Base-by-base conservation (phyloP, 2,329 filamentous ascomycete genomes). In the Neopestalotiopsis rosae region DNA sequence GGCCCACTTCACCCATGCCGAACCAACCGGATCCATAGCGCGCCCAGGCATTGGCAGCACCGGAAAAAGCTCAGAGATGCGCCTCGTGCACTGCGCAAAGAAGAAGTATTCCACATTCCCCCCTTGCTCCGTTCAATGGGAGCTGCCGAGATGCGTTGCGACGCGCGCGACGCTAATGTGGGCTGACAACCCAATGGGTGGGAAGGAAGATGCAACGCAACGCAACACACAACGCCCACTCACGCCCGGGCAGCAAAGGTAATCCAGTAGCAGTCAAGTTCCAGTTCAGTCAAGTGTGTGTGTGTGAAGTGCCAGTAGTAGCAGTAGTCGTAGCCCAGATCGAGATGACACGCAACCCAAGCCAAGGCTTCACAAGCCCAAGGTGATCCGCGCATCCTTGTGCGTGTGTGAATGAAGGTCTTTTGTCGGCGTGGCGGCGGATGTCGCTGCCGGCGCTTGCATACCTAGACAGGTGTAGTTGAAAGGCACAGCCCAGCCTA, bases 331-430 rank as follows among this genome's bases (percentile, higher is more conserved):
- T 30, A 42, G 52, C 24, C 59, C 30, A 45, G 65, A 61, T 67
- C 65, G 45, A 45, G 65, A 67, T 67, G 65, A 67, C 57, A 67
- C 57, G 65, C 65, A 67, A 34, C 34, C 38, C 4, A 14, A 45
- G n/a, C 45, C 65, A 67, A 32, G n/a, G 30, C n/a, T 34, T 42
- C 24, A 14, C 28, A 34, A 59, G 24, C 13, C 24, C 57, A 59
- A 52, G 45, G 45, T 20, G 17, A 52, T 52, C 45, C 45, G 45
- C 45, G 45, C 45, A 52, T 52, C 45, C 45, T 20, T 52, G 45
- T 14, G 9, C 20, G 13, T 49, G 42, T 49, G 40, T 45, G 17
- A 17, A 14, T 49, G 42, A 49, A 52, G 10, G 20, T 52, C 17
- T 52, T 17, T 38, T 2, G 34, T 38, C 17, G 45, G 45, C 45